phyloP scores from a whole-genome alignment of 2,329 filamentous ascomycete genomes.

The Ilyonectria sp. region DNA sequence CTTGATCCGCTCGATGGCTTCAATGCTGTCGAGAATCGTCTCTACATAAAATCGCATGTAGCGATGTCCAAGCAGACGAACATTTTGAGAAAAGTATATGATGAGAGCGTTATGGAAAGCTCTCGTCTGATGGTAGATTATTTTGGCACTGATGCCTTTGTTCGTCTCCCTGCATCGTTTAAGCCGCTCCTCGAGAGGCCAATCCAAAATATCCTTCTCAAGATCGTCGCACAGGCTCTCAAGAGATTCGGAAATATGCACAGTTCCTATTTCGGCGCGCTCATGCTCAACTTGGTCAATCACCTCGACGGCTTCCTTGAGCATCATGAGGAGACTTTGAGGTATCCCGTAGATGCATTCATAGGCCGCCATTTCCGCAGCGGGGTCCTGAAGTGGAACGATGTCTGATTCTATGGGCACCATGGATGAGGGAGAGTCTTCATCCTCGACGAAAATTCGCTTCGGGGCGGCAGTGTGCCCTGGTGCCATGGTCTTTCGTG shows the following conservation, averaged over 20 bases:
- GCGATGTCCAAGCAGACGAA: slow-evolving; percentile 33
- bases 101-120: slow-evolving; percentile 47
- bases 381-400: neutral
- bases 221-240: slow-evolving; percentile 22
- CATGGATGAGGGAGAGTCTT: neutral
- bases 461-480: neutral
- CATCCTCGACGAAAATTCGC: slow-evolving; percentile 8
- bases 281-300: slow-evolving; percentile 27
- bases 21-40: slow-evolving; percentile 37
- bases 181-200: slow-evolving; percentile 19
- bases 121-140: slow-evolving; percentile 31
- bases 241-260: slow-evolving; percentile 6
- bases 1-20: slow-evolving; percentile 44
- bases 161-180: slow-evolving; percentile 18
- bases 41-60: slow-evolving; percentile 40
- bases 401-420: neutral
- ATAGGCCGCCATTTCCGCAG: slow-evolving; percentile 23
- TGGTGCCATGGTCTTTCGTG: neutral
- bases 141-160: slow-evolving; percentile 22
- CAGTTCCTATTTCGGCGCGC: slow-evolving; percentile 4
- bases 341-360: slow-evolving; percentile 35
- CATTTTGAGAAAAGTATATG: slow-evolving; percentile 45
- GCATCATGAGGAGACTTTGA: slow-evolving; percentile 13
- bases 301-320: slow-evolving; percentile 27
- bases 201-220: slow-evolving; percentile 31